Conservation (phyloP, 1,284 basidiomycete genomes). For the Garcileccinum viscosum region DNA sequence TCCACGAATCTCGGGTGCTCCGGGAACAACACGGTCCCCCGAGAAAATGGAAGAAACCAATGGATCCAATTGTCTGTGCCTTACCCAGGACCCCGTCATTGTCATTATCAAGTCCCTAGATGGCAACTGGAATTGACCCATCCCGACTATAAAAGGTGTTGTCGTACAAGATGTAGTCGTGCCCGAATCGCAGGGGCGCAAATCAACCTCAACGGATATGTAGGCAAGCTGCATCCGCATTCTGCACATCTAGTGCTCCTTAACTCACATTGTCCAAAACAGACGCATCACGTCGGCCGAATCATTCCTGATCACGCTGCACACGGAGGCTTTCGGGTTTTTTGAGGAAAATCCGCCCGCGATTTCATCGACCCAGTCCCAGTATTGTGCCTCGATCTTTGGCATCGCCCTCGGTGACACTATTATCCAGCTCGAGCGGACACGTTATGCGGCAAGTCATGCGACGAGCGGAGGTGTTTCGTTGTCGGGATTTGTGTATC, state of each 20-base stretch:
- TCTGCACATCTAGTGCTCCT: neutral
- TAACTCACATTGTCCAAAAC: conserved; percentile 48
- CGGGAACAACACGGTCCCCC: too few relatives aligned
- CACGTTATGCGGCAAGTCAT: conserved; percentile 68
- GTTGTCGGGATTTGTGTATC: conserved; percentile 75
- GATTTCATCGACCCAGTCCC: conserved; percentile 55
- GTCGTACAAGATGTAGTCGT: conserved; percentile 31
- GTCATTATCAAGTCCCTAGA: too few relatives aligned
- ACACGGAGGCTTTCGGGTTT: conserved; percentile 87
- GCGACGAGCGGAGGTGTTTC: conserved; percentile 73
- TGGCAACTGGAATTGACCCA: too few relatives aligned
- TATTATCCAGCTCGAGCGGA: conserved; percentile 54
- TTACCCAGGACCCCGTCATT: too few relatives aligned
- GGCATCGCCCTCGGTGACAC: conserved; percentile 84
- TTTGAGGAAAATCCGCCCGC: conserved; percentile 62
- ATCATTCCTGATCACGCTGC: conserved; percentile 95
- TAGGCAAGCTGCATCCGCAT: conserved; percentile 57
- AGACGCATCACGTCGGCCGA: conserved; percentile 99
- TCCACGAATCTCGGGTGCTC: too few relatives aligned
- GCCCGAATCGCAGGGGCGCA: conserved; percentile 49
- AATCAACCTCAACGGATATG: conserved; percentile 95
- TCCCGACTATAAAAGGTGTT: too few relatives aligned
- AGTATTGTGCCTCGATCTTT: conserved; percentile 89
- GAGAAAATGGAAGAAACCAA: too few relatives aligned
- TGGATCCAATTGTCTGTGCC: too few relatives aligned